phyloP scores from a whole-genome alignment of 768 basidiomycete species.

The Kwoniella dendrophila region DNA sequence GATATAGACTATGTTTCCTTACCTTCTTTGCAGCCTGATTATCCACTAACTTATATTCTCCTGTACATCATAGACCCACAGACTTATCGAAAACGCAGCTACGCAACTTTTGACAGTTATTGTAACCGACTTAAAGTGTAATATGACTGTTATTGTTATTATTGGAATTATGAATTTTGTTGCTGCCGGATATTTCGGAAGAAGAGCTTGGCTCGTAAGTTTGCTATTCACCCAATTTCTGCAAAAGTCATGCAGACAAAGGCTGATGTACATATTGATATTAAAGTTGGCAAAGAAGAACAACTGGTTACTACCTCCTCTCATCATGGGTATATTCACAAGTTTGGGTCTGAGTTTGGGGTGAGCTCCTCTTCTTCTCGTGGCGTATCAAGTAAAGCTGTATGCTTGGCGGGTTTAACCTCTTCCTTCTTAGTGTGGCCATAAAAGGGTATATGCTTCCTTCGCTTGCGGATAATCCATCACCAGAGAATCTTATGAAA shows the following conservation, averaged over 20 bases:
- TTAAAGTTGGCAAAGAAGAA: slow-evolving; percentile 16
- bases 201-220: slow-evolving; percentile 28
- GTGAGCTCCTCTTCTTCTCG: too few species aligned
- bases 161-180: slow-evolving; percentile 21
- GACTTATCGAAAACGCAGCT: slow-evolving; percentile 21
- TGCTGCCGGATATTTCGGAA: slow-evolving; percentile 22
- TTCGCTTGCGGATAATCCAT: slow-evolving; percentile 12
- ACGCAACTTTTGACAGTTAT: slow-evolving; percentile 8
- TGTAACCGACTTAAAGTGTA: slow-evolving; percentile 12
- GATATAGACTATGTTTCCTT: neutral
- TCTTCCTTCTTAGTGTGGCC: slow-evolving; percentile 6
- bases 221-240: neutral
- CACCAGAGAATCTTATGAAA: neutral
- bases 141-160: slow-evolving; percentile 16
- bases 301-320: slow-evolving; percentile 10
- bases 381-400: too few species aligned
- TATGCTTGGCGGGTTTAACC: too few species aligned
- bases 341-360: slow-evolving; percentile 22
- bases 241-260: neutral
- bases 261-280: neutral
- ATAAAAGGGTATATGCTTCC: slow-evolving; percentile 24
- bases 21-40: neutral
- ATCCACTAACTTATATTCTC: neutral
- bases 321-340: slow-evolving; percentile 19
- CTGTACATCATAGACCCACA: slow-evolving; percentile 6